phyloP scores from a whole-genome alignment of 1,284 basidiomycete species.

The Takashimella tepidaria region DNA sequence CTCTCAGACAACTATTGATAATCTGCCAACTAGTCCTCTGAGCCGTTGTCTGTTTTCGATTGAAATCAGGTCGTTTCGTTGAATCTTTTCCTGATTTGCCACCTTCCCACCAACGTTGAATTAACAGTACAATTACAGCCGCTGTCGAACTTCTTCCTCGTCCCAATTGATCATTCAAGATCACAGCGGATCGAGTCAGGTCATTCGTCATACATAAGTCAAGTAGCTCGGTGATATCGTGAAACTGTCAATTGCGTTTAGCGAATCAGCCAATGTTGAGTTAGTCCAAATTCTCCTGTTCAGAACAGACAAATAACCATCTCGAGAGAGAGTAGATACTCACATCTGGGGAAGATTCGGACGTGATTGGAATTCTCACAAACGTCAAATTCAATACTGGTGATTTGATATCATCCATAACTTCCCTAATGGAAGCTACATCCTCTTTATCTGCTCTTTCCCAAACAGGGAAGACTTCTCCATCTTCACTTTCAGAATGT shows the following conservation, averaged over 20 bases:
- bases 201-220: constrained; percentile 74
- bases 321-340: too few species aligned
- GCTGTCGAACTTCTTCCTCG: constrained; percentile 88
- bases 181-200: constrained; percentile 69
- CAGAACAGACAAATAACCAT: background rate
- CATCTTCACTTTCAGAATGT: constrained; percentile 83
- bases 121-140: constrained; percentile 79
- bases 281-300: constrained; percentile 1
- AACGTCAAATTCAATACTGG: constrained; percentile 64
- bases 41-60: constrained; percentile 5
- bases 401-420: constrained; percentile 64
- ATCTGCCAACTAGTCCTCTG: constrained; percentile 56
- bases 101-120: constrained; percentile 74
- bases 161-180: constrained; percentile 95
- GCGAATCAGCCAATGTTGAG: constrained; percentile 5
- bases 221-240: constrained; percentile 62
- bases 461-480: constrained; percentile 90
- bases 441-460: constrained; percentile 76
- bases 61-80: constrained; percentile 8
- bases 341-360: constrained; percentile 52
- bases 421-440: constrained; percentile 79
- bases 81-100: constrained; percentile 7
- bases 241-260: too few species aligned
- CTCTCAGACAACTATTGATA: constrained; percentile 69
- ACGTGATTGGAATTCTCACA: constrained; percentile 83